Base-by-base conservation (phyloP, 2,329 filamentous ascomycete genomes). In the Thermoascus crustaceus region DNA sequence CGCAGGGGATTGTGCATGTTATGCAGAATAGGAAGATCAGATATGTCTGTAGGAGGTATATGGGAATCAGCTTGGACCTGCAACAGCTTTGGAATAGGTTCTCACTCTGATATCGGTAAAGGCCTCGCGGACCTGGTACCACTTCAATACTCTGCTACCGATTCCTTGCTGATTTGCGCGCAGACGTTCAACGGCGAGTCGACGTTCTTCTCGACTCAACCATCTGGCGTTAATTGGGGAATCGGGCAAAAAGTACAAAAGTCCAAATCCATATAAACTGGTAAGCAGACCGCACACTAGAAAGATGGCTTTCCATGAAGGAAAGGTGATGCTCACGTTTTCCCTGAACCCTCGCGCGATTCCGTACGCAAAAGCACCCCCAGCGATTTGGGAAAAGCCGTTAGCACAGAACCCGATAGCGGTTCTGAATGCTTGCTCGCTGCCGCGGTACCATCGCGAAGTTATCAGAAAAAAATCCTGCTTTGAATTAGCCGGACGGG, bases 121-220 rank as follows among this genome's bases (percentile, higher is more conserved):
- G 11, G 16, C 23, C n/a, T 34, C 32, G 13, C 32, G 32, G 13
- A 34, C 6, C 8, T 34, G 32, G 7, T 11, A 19, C 22, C 23
- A 26, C n/a, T 34, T 34, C 4, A 34, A 34, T 8, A 26, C 32
- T 9, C 19, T 26, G 16, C 22, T 26, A 9, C 32, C 22, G 21
- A 34, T 27, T n/a, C 32, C 32, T 26, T 34, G 32, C 23, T 34
- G 32, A 8, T 34, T 34, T 19, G 16, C 22, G 6, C 32, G 32
- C 10, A 34, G 13, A 5, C 32, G 32, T 14, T 34, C 32, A 7
- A 34, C 10, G 10, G 32, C 32, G 22, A 34, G 13, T 16, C 14
- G 14, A n/a, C 27, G 25, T 11, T 34, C 32, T 3, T 24, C 16
- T 3, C 21, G n/a, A 7, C n/a, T 34, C 22, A 34, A 27, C 32